Base-by-base conservation (phyloP, 345 rosid genomes). In the Crucihimalaya himalaica region DNA sequence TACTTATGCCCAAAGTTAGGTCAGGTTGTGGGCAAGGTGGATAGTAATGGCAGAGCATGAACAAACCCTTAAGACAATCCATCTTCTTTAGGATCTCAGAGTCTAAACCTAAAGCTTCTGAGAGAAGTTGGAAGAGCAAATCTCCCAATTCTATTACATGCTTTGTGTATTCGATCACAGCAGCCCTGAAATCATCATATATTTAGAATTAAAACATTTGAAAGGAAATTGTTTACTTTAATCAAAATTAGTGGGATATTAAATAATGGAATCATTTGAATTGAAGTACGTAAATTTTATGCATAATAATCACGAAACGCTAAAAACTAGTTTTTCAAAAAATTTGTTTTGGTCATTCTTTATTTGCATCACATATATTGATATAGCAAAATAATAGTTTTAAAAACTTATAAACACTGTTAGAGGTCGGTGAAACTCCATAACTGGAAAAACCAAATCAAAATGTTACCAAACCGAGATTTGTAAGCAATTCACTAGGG, bases 11-110 rank as follows among this genome's bases (percentile, higher is more conserved):
- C 3, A 77, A 25, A 12, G 85, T 81, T 19, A 63, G 13, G 34
- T 79, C 77, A 11, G 87, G 83, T 51, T 84, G 69, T 7, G 85
- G 82, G 15, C 83, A 84, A 21, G 82, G 42, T 2, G 79, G 83
- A n/a, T 77, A 79, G 53, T 81, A 84, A 72, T 81, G 79, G 23
- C 77, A 56, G 2, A 48, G 2, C 31, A 76, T 21, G 20, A 66
- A 15, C 43, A 79, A 63, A 14, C 71, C 58, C 46, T 63, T 71
- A 0, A 60, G 70, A 32, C 81, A 73, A 8, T 34, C 74, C 58
- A 79, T 81, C 0, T 54, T 59, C 61, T 73, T 69, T 10, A 83
- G 32, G 4, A 11, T 37, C 27, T 63, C 77, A 0, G 54, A 39
- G 21, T 54, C 23, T 12, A 84, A 70, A 42, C 83, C 83, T 1